Evolutionary conservation across 352 stramenopile species (phyloP).

Genomic region (Pythium phragmiticola): DNA sequence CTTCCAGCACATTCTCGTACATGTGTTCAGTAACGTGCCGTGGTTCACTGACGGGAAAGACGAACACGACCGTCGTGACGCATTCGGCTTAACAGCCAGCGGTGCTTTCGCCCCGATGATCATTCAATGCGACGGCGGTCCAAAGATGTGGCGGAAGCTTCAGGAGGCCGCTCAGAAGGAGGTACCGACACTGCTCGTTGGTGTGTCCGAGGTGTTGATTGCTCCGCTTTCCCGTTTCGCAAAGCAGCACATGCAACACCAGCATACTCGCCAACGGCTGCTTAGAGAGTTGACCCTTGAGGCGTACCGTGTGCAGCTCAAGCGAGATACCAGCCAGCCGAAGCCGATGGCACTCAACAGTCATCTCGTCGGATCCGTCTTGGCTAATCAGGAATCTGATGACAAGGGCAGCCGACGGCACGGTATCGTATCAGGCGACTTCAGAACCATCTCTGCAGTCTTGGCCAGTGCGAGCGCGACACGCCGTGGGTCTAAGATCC

Average conservation of each 20-base stretch:
- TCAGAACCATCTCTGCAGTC: not conserved
- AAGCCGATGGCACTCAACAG: conserved; percentile 13
- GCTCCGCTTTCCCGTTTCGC: conserved; percentile 8
- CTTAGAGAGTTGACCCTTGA: conserved; percentile 20
- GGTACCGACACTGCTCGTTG: conserved; percentile 20
- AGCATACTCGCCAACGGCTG: not conserved
- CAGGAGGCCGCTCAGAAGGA: conserved; percentile 18
- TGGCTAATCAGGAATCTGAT: not conserved
- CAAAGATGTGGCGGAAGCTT: conserved; percentile 27
- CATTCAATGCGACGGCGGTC: conserved; percentile 25
- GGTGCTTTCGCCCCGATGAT: conserved; percentile 14
- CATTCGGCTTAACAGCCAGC: conserved; percentile 8
- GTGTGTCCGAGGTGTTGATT: conserved; percentile 7
- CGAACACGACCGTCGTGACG: conserved; percentile 21
- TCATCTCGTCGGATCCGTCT: not conserved
- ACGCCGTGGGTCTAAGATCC: not conserved
- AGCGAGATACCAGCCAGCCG: conserved; percentile 7
- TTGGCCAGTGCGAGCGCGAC: not conserved
- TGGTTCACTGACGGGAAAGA: conserved; percentile 29
- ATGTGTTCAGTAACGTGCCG: conserved; percentile 44
- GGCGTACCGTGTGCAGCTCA: conserved; percentile 15
- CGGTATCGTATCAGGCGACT: not conserved
- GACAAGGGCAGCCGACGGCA: not conserved
- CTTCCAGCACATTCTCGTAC: conserved; percentile 46
- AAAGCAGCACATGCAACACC: not conserved